These are phyloP conservation scores for Termitomyces sp. DNA, from an alignment of 1,284 basidiomycete species.

Conservation along the genomic window DNA sequence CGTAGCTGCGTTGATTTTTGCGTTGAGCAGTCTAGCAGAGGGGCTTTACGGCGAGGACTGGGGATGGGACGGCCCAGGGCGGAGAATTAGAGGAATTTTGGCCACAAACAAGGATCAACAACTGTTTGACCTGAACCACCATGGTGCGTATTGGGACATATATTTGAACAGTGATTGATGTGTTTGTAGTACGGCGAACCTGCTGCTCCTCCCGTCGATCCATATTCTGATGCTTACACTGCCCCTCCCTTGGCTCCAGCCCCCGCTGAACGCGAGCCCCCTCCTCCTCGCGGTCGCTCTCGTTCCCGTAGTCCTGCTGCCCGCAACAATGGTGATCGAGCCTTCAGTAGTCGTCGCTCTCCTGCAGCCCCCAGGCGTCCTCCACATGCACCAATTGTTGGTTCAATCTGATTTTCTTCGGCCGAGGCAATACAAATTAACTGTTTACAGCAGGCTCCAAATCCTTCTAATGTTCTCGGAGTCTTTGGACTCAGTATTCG, in stretches of 20 bases:
- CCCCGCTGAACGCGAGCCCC: constrained; percentile 44
- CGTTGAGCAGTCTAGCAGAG: not conserved
- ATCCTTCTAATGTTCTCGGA: constrained; percentile 87
- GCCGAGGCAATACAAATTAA: constrained; percentile 29
- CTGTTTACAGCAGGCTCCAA: constrained; percentile 61
- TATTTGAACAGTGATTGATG: not conserved
- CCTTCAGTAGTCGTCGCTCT: constrained; percentile 46
- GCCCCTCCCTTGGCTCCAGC: constrained; percentile 49
- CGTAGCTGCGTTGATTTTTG: no score
- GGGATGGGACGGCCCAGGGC: constrained; percentile 13
- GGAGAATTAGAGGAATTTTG: constrained; percentile 17
- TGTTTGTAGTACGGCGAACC: constrained; percentile 57
- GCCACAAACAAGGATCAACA: constrained; percentile 40
- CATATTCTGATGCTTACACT: constrained; percentile 77
- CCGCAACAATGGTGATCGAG: constrained; percentile 39
- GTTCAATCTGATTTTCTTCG: constrained; percentile 27
- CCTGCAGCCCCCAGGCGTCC: constrained; percentile 55
- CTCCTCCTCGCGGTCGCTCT: constrained; percentile 55
- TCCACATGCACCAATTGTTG: constrained; percentile 67
- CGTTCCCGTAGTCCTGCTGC: constrained; percentile 65
- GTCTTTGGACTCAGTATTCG: constrained; percentile 96
- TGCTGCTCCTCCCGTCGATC: constrained; percentile 56
- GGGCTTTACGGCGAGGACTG: not conserved
- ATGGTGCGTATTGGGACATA: constrained; percentile 42
- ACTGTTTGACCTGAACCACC: constrained; percentile 44